Evolutionary conservation across 805 yeast species (phyloP), one percentile per base, ranked within the genome.

Genomic region (Candida endomychidarum): DNA sequence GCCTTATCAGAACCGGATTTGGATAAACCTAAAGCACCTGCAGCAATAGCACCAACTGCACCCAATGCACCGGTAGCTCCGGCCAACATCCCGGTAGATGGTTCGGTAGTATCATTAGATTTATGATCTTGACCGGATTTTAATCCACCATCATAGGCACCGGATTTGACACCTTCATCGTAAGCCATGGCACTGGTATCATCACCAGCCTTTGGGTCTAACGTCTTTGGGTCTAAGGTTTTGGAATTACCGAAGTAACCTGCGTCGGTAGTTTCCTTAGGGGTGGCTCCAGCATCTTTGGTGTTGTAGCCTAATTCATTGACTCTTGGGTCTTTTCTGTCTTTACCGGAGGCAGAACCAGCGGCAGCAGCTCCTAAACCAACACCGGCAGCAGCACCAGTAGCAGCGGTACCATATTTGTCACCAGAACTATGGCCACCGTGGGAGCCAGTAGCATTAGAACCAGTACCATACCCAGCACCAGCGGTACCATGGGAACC

Each of bases 41-140:
- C 48, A n/a, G 50, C 50, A 8, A 40, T 32, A 27, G 45, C 38
- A 24, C 48, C 48, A 18, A 27, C 46, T 27, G 47, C 48, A 32
- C 61, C 61, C 16, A 55, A 12, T 12, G 58, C 61, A 16, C 59
- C 59, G 12, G 56, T 54, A 17, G 60, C 61, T 22, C 50, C 47
- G 12, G 50, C 51, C 15, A 50, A 31, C 7, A 48, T 10, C 5
- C 56, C 51, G 11, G 52, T 31, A 8, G 41, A 18, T 11, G 39
- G 16, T 12, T 28, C 34, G 16, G 6, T 16, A 17, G 23, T 35
- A 12, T 19, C 30, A 14, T 14, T 19, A 17, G 3, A 25, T 22
- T 25, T 18, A 25, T 9, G 14, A 3, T 34, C 12, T 18, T 22
- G 5, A 16, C 10, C 38, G 9, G 28, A 20, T 16, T 54, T 56